A percentile compares a stretch with the other conserved stretches of the same genome.
phyloP scores from a whole-genome alignment of 1,284 basidiomycete species.

The Coniophora puteana region DNA sequence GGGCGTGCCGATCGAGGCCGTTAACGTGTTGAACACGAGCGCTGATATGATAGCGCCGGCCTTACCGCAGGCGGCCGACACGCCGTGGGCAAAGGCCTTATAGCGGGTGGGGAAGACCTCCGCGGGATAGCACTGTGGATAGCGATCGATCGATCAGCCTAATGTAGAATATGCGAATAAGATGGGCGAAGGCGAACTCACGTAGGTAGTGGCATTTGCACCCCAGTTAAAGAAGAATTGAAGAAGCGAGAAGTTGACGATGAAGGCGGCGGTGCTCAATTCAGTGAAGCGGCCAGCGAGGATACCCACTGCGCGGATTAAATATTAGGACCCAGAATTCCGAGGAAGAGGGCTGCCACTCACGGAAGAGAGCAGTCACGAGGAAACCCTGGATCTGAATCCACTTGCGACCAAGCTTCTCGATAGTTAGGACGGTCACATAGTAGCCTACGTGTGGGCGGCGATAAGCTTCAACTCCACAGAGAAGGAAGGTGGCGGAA shows the following conservation, averaged over 20 bases:
- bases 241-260: conserved; percentile 67
- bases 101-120: conserved; percentile 89
- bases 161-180: neutral
- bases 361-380: conserved; percentile 64
- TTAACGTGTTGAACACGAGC: conserved; percentile 73
- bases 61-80: conserved; percentile 78
- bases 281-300: conserved; percentile 64
- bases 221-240: conserved; percentile 81
- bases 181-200: conserved; percentile 24
- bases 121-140: conserved; percentile 61
- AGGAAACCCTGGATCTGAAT: conserved; percentile 81
- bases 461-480: neutral
- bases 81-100: conserved; percentile 77
- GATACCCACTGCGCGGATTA: conserved; percentile 45
- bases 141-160: conserved; percentile 13
- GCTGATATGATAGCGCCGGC: conserved; percentile 81
- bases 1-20: conserved; percentile 59
- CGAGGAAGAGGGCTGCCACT: conserved; percentile 20
- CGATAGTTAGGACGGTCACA: conserved; percentile 64
- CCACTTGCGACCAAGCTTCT: conserved; percentile 67
- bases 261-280: conserved; percentile 59
- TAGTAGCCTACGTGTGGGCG: conserved; percentile 53
- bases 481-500: conserved; percentile 8
- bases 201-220: conserved; percentile 76
- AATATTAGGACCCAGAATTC: neutral